Evolutionary conservation across 257 asterid species (phyloP).

Genomic region (Thymus quinquecostatus): DNA sequence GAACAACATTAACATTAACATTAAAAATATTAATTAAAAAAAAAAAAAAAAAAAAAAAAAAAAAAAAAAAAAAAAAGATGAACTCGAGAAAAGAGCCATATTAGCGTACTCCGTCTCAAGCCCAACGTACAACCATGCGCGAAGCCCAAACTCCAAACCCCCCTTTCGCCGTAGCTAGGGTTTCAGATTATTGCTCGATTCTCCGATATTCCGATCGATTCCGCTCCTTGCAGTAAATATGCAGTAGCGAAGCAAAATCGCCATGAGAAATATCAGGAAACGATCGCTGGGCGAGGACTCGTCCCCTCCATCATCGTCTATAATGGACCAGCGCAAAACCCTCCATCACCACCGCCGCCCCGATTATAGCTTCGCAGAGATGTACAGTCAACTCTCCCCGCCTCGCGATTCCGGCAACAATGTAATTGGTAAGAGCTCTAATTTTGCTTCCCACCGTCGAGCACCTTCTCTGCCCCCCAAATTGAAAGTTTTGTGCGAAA

Average conservation of each 20-base stretch:
- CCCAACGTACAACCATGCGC: background rate
- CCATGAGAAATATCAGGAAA: conserved; percentile 50
- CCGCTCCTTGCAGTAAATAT: background rate
- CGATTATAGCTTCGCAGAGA: conserved; percentile 34
- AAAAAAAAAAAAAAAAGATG: background rate
- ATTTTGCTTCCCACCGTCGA: conserved; percentile 46
- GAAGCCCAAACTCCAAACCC: background rate
- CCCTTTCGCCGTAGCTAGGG: conserved; percentile 34
- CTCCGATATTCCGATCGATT: conserved; percentile 24
- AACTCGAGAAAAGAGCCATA: background rate
- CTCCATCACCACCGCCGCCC: conserved; percentile 23
- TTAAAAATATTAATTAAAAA: too few relatives aligned
- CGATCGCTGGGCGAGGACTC: conserved; percentile 45
- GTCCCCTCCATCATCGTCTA: conserved; percentile 65
- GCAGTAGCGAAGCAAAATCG: background rate
- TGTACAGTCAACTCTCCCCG: conserved; percentile 32
- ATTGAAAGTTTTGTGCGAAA: conserved; percentile 60
- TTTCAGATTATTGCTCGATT: conserved; percentile 28
- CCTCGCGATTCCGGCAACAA: conserved; percentile 35
- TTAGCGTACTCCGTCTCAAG: background rate
- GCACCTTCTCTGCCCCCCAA: conserved; percentile 53
- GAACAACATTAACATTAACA: too few relatives aligned
- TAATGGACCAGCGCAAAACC: conserved; percentile 38
- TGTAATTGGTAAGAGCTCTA: conserved; percentile 45
- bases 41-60: background rate